Conservation (phyloP, 1,139 yeast genomes). For the Lodderomyces margitis region DNA sequence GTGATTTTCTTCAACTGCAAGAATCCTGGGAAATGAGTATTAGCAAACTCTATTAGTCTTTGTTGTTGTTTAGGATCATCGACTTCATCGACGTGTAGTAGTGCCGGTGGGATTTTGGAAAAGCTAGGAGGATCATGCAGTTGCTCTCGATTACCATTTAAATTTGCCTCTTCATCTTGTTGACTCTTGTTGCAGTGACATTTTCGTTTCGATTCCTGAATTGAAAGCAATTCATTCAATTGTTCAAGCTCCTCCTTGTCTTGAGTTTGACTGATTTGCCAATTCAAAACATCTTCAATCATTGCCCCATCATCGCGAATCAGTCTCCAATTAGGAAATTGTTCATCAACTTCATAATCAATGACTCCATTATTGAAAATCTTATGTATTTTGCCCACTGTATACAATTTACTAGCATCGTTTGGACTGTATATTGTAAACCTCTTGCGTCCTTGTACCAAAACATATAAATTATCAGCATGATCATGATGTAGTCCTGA, state of each 20-base stretch:
- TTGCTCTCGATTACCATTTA: no score
- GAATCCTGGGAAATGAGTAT: constrained; percentile 47
- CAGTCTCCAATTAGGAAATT: constrained; percentile 58
- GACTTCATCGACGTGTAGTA: constrained; percentile 58
- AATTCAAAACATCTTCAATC: constrained; percentile 41
- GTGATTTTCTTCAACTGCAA: constrained; percentile 37
- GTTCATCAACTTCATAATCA: constrained; percentile 46
- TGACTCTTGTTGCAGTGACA: background rate
- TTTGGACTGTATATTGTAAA: constrained; percentile 65
- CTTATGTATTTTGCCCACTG: constrained; percentile 55
- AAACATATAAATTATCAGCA: constrained; percentile 68
- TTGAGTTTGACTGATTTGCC: constrained; percentile 20
- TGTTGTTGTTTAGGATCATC: constrained; percentile 21
- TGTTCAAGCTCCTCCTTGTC: constrained; percentile 12
- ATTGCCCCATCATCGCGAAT: constrained; percentile 65
- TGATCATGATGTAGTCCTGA: constrained; percentile 83
- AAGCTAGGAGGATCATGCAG: constrained; percentile 65
- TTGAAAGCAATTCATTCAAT: constrained; percentile 13
- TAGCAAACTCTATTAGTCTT: constrained; percentile 27
- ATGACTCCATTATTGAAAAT: constrained; percentile 63
- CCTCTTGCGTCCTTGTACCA: constrained; percentile 59
- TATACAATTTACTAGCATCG: constrained; percentile 55
- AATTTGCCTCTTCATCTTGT: background rate
- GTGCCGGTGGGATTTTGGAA: constrained; percentile 57
- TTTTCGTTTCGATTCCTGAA: background rate